These are phyloP conservation scores for Emericellopsis terricola DNA, from an alignment of 495 filamentous ascomycete genomes.

Conservation along the genomic window DNA sequence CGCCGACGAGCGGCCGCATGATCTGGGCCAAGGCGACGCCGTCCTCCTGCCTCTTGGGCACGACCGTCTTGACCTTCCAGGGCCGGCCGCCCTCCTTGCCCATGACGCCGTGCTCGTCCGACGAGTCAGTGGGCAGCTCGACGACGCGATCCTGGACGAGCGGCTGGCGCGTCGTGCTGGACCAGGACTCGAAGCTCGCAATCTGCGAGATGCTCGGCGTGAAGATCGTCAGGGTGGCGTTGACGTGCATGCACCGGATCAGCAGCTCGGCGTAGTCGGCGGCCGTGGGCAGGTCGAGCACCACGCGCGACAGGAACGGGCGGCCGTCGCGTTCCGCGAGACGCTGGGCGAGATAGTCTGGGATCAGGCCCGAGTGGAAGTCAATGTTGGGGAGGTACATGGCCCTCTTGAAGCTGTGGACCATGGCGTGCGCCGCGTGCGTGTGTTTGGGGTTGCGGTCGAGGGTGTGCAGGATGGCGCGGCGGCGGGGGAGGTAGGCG, in stretches of 20 bases:
- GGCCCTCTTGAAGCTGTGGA: slow-evolving; percentile 47
- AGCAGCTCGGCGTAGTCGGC: slow-evolving; percentile 20
- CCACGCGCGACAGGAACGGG: slow-evolving; percentile 46
- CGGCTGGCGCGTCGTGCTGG: slow-evolving; percentile 5
- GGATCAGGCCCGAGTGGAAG: slow-evolving; percentile 50
- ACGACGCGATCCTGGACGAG: slow-evolving; percentile 1
- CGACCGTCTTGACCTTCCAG: slow-evolving; percentile 1
- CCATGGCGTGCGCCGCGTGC: slow-evolving; percentile 36
- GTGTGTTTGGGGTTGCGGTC: slow-evolving; percentile 43
- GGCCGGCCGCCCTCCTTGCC: background rate
- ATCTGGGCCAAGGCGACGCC: background rate
- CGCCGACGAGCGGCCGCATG: slow-evolving; percentile 1
- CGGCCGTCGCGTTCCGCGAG: slow-evolving; percentile 17
- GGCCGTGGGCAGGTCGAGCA: slow-evolving; percentile 52
- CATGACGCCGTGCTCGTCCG: background rate
- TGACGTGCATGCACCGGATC: slow-evolving; percentile 32
- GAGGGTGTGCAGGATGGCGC: slow-evolving; percentile 53
- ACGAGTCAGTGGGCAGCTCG: background rate
- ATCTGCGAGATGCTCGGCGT: slow-evolving; percentile 67
- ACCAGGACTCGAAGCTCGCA: slow-evolving; percentile 30
- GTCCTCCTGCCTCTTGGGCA: slow-evolving; percentile 1
- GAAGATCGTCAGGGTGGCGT: slow-evolving; percentile 50
- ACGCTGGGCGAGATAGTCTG: slow-evolving; percentile 40
- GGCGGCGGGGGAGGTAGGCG: slow-evolving; percentile 31
- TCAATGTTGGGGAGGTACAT: slow-evolving; percentile 49